Base-by-base conservation (phyloP, 75 land plant species). In the Cryptomeria japonica region DNA sequence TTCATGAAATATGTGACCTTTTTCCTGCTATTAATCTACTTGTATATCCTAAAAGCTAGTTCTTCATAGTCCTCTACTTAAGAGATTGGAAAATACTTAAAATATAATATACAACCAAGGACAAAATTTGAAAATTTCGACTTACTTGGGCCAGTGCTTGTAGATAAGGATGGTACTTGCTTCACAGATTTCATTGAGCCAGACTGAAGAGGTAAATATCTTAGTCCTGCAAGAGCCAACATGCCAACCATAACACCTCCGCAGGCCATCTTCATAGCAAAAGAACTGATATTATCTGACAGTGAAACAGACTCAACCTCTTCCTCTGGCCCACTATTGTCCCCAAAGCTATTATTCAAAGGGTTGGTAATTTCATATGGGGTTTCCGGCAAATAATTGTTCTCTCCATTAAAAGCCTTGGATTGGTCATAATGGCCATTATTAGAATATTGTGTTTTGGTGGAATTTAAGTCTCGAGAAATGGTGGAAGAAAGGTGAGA, bases 181-280 rank as follows among this genome's bases (percentile, higher is more conserved):
- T 51, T 85, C 42, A 37, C n/a, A 51, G 86, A 36, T n/a, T 55
- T 85, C 64, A 34, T 55, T 0, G 86, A 53, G 36, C n/a, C 22
- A 25, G 36, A 7, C 11, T 85, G 38, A 34, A 6, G 13, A 36
- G 64, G 86, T 85, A 56, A 85, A 55, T 85, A 85, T 85, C 42
- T 56, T 14, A 85, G 64, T 56, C 58, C 86, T 36, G 68, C 86
- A 3, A 85, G 22, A 56, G 86, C 86, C 51, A 85, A 61, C 9
- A 56, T 34, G 68, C 86, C 86, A 55, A 85, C 64, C 47, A 85
- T 14, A 85, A 85, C 64, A 56, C 68, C 68, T 53, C 53, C 42
- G 56, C 64, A 85, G 18, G 56, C 42, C n/a, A 85, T 85, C 86
- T 85, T 85, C 58, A 56, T n/a, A 85, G 68, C 86, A 34, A 37